Conservation (phyloP, 257 asterid species). For the Echium plantagineum region DNA sequence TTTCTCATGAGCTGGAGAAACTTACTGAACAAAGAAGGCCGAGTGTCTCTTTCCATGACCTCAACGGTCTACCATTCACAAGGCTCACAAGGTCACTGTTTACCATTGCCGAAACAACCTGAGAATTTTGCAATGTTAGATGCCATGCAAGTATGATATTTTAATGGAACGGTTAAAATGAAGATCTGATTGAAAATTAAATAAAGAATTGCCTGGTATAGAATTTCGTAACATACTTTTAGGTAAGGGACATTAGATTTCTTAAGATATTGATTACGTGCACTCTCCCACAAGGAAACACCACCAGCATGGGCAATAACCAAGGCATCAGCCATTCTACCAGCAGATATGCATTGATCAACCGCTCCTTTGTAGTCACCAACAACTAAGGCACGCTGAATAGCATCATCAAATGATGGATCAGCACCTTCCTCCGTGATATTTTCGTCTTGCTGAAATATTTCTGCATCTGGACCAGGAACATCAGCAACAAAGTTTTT, state of each 20-base stretch:
- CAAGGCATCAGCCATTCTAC: constrained; percentile 86
- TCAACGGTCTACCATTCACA: constrained; percentile 73
- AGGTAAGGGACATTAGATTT: constrained; percentile 64
- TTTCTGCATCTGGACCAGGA: constrained; percentile 27
- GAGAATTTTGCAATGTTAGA: constrained; percentile 11
- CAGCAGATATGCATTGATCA: constrained; percentile 74
- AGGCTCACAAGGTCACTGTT: constrained; percentile 86
- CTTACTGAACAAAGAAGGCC: constrained; percentile 91
- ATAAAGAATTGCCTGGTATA: neutral
- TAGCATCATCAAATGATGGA: constrained; percentile 80
- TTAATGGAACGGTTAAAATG: neutral
- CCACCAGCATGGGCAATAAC: constrained; percentile 94
- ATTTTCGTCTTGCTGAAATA: constrained; percentile 35
- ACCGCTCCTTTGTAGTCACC: constrained; percentile 95
- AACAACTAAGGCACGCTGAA: constrained; percentile 83
- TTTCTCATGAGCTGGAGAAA: constrained; percentile 14
- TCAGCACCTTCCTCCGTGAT: constrained; percentile 50
- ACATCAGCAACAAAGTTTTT: constrained; percentile 35
- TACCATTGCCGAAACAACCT: constrained; percentile 64
- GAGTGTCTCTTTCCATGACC: constrained; percentile 95
- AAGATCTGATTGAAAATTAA: constrained; percentile 11
- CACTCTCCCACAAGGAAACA: constrained; percentile 67
- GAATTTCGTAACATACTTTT: constrained; percentile 36
- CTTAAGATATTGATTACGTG: constrained; percentile 80
- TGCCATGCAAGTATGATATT: neutral